phyloP scores from a whole-genome alignment of 116 monocot species.

The Iris pallida region DNA sequence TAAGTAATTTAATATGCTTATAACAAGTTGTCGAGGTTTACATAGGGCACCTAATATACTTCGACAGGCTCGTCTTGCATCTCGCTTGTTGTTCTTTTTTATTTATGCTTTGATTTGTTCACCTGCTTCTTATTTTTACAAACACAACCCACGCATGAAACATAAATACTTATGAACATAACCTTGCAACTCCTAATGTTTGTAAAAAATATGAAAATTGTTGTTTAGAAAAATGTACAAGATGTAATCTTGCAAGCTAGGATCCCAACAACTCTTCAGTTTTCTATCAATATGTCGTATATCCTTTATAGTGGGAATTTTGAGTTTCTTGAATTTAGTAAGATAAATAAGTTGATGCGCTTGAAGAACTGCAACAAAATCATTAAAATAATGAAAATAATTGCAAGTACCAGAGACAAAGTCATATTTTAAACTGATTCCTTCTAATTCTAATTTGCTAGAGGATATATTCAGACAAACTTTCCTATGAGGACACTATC shows the following conservation, averaged over 20 bases:
- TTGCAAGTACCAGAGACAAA: too few relatives aligned
- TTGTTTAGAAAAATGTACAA: too few relatives aligned
- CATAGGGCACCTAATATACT: neutral
- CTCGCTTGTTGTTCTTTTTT: slow-evolving; percentile 53
- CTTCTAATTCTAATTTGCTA: too few relatives aligned
- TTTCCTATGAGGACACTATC: too few relatives aligned
- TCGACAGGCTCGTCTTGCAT: slow-evolving; percentile 20
- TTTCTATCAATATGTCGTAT: slow-evolving; percentile 92
- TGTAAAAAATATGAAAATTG: too few relatives aligned
- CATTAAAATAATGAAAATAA: too few relatives aligned
- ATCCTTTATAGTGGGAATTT: slow-evolving; percentile 64
- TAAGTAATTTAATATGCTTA: too few relatives aligned
- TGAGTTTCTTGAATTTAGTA: slow-evolving; percentile 52
- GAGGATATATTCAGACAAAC: too few relatives aligned
- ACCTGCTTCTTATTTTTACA: slow-evolving; percentile 72
- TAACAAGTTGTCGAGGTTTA: too few relatives aligned
- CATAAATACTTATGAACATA: neutral
- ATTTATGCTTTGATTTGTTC: slow-evolving; percentile 89
- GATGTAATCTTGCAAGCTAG: slow-evolving; percentile 73
- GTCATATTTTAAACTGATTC: too few relatives aligned
- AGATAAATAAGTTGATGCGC: too few relatives aligned
- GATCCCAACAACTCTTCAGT: slow-evolving; percentile 78
- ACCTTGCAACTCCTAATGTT: neutral
- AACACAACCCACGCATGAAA: neutral
- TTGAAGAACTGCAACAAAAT: too few relatives aligned